These are phyloP conservation scores for Rhizopus delemar DNA, from an alignment of 371 early-diverging fungal species.

Conservation along the genomic window DNA sequence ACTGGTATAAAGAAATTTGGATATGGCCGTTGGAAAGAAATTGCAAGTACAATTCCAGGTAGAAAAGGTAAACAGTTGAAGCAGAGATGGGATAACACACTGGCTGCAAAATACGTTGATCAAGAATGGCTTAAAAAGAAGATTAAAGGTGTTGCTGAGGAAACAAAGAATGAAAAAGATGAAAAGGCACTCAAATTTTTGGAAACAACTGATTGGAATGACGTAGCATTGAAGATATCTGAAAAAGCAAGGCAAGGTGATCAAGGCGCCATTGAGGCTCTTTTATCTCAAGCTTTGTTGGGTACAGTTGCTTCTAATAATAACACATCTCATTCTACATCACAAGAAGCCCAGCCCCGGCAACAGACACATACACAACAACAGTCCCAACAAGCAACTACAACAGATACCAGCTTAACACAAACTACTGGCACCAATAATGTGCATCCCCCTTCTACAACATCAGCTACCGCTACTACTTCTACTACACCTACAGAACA, in stretches of 20 bases:
- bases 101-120: conserved; percentile 52
- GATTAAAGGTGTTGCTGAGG: conserved; percentile 20
- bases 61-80: conserved; percentile 50
- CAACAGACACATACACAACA: too few relatives aligned
- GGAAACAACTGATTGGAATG: conserved; percentile 38
- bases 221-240: conserved; percentile 45
- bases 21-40: conserved; percentile 52
- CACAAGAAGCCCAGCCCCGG: too few relatives aligned
- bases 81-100: conserved; percentile 49
- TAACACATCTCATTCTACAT: too few relatives aligned
- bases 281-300: conserved; percentile 44
- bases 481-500: not conserved
- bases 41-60: conserved; percentile 40
- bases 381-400: not conserved
- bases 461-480: not conserved
- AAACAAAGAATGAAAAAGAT: conserved; percentile 2
- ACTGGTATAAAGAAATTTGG: conserved; percentile 45
- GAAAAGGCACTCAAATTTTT: conserved; percentile 31
- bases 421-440: not conserved
- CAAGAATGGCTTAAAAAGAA: conserved; percentile 43
- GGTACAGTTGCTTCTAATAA: conserved; percentile 9
- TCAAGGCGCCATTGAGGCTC: conserved; percentile 45
- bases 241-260: conserved; percentile 46
- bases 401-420: conserved; percentile 2
- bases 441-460: conserved; percentile 3